A percentile compares a stretch with the other conserved stretches of the same genome.
Evolutionary conservation across 331 rosid genomes (phyloP).

Genomic region (Pyracantha coccinea): DNA sequence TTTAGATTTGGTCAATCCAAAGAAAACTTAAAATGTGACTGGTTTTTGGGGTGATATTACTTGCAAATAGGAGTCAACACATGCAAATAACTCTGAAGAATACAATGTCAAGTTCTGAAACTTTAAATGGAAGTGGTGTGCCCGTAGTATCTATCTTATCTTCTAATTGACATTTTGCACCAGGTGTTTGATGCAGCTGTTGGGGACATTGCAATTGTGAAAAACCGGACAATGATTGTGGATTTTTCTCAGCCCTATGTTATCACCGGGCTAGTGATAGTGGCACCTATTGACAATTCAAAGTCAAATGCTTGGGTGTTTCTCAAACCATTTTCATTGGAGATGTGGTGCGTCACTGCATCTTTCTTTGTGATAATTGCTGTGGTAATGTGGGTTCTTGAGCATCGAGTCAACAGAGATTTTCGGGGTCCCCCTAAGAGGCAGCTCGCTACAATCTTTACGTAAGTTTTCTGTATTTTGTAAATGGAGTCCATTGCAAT

Average conservation of each 20-base stretch:
- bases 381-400: conserved; percentile 84
- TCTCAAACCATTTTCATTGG: conserved; percentile 74
- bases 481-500: neutral
- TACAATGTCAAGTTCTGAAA: neutral
- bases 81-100: neutral
- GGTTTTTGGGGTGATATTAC: conserved; percentile 3
- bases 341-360: conserved; percentile 72
- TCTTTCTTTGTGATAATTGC: conserved; percentile 72
- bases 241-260: conserved; percentile 96
- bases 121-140: neutral
- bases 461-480: conserved; percentile 41
- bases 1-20: neutral
- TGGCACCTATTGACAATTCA: conserved; percentile 53
- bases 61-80: conserved; percentile 6
- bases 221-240: conserved; percentile 65
- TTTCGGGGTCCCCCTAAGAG: conserved; percentile 93
- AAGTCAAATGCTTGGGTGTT: conserved; percentile 83
- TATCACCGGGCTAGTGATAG: conserved; percentile 76
- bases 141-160: neutral
- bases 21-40: conserved; percentile 7
- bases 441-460: conserved; percentile 62
- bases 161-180: conserved; percentile 23
- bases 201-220: conserved; percentile 89
- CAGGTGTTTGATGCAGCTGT: conserved; percentile 87
- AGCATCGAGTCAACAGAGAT: conserved; percentile 78